Evolutionary conservation across 306 rosid species (phyloP), one percentile per base, ranked within the genome.

Genomic region (Castanea crenata): DNA sequence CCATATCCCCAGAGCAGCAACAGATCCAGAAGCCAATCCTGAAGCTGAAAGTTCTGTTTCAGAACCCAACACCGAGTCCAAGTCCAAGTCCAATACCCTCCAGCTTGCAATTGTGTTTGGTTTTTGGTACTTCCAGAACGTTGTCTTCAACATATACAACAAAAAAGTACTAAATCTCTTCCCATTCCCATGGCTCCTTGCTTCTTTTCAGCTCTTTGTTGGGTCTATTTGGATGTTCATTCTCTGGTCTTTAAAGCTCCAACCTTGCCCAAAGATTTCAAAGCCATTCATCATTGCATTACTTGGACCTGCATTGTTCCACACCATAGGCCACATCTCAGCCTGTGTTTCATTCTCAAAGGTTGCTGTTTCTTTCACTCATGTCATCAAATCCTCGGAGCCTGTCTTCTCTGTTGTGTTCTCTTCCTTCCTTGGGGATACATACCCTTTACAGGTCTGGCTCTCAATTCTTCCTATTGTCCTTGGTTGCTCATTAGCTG

Each of bases 341-440:
- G 99, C 98, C 4, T 90, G 98, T 65, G 96, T 95, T 69, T 92
- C 99, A 20, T 90, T 95, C 88, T 93, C 99, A 20, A 95, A 95
- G 83, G 97, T 93, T 18, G 98, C 96, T 29, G 99, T 95, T 63
- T 95, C 99, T 8, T 95, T 95, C 91, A 95, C 99, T 21, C 98
- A 95, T 75, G 99, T 95, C 76, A 95, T 95, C 72, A 95, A 95
- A 83, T 95, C 98, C 19, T 92, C 97, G 0, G 97, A 92, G 79
- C 99, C 99, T 2, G 98, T 88, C 55, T 95, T 95, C 84, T 86
- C 99, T 6, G 97, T 95, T 34, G 69, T 90, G 0, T 93, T 95
- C 72, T 89, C 92, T 4, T 93, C 98, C 1, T 74, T 89, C 10
- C 85, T 95, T 3, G 99, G 99, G 55, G 94, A 93, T 64, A 83